Conservation (phyloP, 75 land plant genomes). For the Adiantum capillusveneris region DNA sequence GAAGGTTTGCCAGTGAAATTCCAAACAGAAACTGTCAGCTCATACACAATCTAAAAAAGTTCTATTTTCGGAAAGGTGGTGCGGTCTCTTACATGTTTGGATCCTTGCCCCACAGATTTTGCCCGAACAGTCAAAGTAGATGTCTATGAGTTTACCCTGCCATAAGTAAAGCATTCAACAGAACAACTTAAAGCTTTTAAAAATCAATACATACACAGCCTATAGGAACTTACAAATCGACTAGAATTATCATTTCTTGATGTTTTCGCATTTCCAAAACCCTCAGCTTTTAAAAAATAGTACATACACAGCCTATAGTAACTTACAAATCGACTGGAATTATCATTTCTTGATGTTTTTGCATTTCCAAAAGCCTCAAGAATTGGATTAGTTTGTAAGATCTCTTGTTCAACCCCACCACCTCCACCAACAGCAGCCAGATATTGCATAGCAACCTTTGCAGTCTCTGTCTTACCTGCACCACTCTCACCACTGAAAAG, state of each 20-base stretch:
- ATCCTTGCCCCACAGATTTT: conserved; percentile 85
- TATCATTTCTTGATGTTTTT: conserved; percentile 84
- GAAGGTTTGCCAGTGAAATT: no score
- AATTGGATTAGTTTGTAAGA: conserved; percentile 66
- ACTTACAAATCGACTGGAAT: conserved; percentile 96
- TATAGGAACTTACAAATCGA: conserved; percentile 92
- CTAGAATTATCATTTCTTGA: conserved; percentile 78
- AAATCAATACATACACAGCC: no score
- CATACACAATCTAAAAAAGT: no score
- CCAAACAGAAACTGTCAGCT: no score
- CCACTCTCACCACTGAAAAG: conserved; percentile 92
- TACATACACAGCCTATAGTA: no score
- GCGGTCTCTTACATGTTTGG: conserved; percentile 94
- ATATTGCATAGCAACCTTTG: conserved; percentile 90
- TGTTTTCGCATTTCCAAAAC: conserved; percentile 93
- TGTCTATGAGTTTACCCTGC: conserved; percentile 96
- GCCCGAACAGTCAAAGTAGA: conserved; percentile 61
- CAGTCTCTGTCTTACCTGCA: conserved; percentile 98
- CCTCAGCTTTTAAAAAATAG: no score
- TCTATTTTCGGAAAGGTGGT: no score
- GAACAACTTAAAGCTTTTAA: no score
- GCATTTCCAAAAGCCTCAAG: conserved; percentile 99
- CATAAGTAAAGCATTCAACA: conserved; percentile 3
- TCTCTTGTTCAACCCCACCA: conserved; percentile 57
- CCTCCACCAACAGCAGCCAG: conserved; percentile 87